Conservation (phyloP, 495 filamentous ascomycete genomes). For the Bathelium albidoporum region DNA sequence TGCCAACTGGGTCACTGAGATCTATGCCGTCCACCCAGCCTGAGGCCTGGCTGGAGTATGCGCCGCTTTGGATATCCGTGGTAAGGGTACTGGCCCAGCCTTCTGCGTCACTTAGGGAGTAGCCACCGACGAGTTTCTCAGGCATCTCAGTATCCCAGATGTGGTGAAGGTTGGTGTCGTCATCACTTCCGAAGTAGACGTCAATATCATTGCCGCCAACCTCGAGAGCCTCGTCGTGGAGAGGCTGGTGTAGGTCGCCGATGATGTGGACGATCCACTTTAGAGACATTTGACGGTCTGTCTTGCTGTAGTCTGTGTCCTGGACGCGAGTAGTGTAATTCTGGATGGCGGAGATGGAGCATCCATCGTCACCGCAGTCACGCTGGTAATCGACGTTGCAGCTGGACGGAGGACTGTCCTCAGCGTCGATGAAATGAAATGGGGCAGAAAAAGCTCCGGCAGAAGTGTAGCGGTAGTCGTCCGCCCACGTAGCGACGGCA, state of each 20-base stretch:
- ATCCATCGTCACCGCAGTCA: constrained; percentile 52
- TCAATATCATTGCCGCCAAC: constrained; percentile 51
- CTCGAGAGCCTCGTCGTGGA: constrained; percentile 51
- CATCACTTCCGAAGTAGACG: constrained; percentile 43
- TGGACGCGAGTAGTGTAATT: constrained; percentile 46
- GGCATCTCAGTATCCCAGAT: constrained; percentile 46
- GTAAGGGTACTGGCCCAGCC: constrained; percentile 44
- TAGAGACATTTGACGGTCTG: constrained; percentile 40
- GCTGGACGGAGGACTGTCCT: constrained; percentile 48
- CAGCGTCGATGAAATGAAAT: constrained; percentile 64
- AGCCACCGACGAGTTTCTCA: constrained; percentile 47
- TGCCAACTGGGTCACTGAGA: constrained; percentile 36
- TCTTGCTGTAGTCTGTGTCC: constrained; percentile 28
- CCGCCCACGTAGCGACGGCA: constrained; percentile 53
- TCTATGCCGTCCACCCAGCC: constrained; percentile 44
- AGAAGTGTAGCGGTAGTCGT: constrained; percentile 49
- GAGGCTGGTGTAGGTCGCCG: constrained; percentile 56
- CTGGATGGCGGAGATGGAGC: constrained; percentile 50
- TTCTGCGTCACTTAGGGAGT: constrained; percentile 36
- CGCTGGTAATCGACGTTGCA: constrained; percentile 51
- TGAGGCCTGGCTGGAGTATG: constrained; percentile 30
- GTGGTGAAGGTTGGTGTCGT: constrained; percentile 40
- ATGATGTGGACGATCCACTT: constrained; percentile 57
- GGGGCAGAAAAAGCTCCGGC: constrained; percentile 46
- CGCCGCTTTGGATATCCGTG: constrained; percentile 42